Base-by-base conservation (phyloP, 1,284 basidiomycete species). In the Trametes pubescens region DNA sequence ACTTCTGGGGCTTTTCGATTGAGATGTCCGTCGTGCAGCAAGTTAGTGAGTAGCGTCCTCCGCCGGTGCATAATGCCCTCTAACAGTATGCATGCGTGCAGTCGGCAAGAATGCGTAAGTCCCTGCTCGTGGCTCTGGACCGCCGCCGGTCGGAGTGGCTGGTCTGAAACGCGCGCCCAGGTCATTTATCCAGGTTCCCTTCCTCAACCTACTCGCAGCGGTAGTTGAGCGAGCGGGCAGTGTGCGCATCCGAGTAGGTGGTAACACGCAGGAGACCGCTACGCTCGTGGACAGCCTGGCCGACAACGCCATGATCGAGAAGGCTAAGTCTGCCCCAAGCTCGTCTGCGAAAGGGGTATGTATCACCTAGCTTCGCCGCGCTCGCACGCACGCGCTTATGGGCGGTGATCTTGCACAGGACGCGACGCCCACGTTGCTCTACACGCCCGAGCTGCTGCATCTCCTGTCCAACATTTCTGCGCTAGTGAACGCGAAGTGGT, bases 191-290 rank as follows among this genome's bases (percentile, higher is more conserved):
- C 81, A 86, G 60, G 82, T 88, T 0, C 84, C 86, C 0, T 90
- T 93, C 73, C 81, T 94, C 11, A 93, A 93, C 75, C 82, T 93
- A 55, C 81, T 93, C 79, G 80, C 86, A 13, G 86, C 86, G 65
- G 77, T 93, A 34, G 76, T 80, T 59, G 80, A 86, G 52, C 84
- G 89, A 10, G 80, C 79, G 3, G 90, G 90, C 0, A 70, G 79
- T 0, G 80, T 89, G 18, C 75, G 78, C 48, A 75, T 93, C 21
- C 86, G 91, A 32, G 80, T 92, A 0, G 91, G 91, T 22, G 91
- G 91, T 40, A 92, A 92, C 74, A 88, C 87, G 4, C 89, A 92
- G 72, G 89, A 91, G 63, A 81, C 78, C n/a, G 85, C 86, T n/a
- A 78, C 78, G 2, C 73, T 87, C 47, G 81, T 85, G 0, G 77